Conservation (phyloP, 169 alveolate species). For the Eimeria acervulina region DNA sequence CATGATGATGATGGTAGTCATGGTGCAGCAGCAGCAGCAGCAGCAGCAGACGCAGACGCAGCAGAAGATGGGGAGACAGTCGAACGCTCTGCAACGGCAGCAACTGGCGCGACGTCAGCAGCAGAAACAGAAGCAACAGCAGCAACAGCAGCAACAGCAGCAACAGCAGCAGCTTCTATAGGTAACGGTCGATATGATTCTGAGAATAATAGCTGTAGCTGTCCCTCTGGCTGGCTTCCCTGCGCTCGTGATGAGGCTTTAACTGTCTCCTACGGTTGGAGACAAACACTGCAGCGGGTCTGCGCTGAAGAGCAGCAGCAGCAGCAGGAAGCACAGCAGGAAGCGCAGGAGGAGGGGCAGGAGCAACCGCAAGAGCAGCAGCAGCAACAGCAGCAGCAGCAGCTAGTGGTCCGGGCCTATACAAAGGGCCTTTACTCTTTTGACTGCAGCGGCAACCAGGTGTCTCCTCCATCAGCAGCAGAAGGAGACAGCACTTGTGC, state of each 20-base stretch:
- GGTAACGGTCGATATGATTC: background rate
- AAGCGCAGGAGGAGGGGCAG: too few relatives aligned
- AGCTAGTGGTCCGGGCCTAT: slow-evolving; percentile 25
- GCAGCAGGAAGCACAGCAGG: background rate
- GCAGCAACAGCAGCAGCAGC: slow-evolving; percentile 31
- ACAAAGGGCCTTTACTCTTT: slow-evolving; percentile 19
- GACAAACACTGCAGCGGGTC: slow-evolving; percentile 35
- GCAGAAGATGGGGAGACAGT: background rate
- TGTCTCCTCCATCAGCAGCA: background rate
- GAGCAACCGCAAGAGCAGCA: slow-evolving; percentile 9
- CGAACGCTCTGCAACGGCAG: background rate
- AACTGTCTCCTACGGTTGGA: slow-evolving; percentile 31
- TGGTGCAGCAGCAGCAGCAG: background rate
- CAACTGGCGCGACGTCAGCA: background rate
- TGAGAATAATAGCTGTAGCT: background rate
- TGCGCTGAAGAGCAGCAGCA: slow-evolving; percentile 8
- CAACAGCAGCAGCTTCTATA: background rate
- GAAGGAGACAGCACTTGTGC: slow-evolving; percentile 14
- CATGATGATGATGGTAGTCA: too few relatives aligned
- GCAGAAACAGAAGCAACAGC: too few relatives aligned
- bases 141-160: background rate
- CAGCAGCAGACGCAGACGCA: background rate
- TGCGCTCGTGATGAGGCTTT: slow-evolving; percentile 17
- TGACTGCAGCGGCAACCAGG: slow-evolving; percentile 16
- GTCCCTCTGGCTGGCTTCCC: slow-evolving; percentile 24